Conservation (phyloP, 1,284 basidiomycete species). For the Fistulinella cinereoalba region DNA sequence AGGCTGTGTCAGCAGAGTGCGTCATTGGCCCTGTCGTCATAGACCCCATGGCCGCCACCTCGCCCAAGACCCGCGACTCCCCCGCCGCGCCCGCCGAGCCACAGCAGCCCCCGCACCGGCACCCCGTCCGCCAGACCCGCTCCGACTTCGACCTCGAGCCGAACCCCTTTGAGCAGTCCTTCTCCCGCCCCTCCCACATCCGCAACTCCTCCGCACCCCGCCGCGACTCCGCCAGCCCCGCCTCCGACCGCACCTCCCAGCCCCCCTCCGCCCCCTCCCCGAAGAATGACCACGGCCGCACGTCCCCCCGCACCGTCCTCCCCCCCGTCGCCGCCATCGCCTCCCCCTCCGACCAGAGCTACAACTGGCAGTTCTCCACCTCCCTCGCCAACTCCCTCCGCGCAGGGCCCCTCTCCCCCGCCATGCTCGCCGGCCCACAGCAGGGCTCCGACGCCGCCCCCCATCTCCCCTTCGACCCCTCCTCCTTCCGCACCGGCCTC, state of each 20-base stretch:
- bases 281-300: constrained; percentile 34
- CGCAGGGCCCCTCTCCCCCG: constrained; percentile 88
- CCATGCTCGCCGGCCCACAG: constrained; percentile 91
- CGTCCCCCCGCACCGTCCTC: constrained; percentile 61
- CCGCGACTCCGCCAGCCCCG: constrained; percentile 40
- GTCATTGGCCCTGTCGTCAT: constrained; percentile 25
- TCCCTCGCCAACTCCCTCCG: constrained; percentile 76
- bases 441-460: constrained; percentile 32
- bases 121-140: constrained; percentile 43
- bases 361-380: constrained; percentile 69
- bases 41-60: constrained; percentile 26
- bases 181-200: constrained; percentile 57
- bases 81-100: constrained; percentile 17
- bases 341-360: constrained; percentile 76
- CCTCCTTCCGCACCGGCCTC: constrained; percentile 80
- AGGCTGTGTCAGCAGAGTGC: constrained; percentile 25
- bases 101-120: constrained; percentile 18
- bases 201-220: constrained; percentile 40
- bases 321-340: constrained; percentile 86
- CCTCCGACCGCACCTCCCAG: constrained; percentile 37
- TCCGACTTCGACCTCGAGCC: constrained; percentile 83
- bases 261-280: constrained; percentile 33
- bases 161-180: constrained; percentile 96
- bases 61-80: constrained; percentile 28
- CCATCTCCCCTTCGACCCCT: constrained; percentile 66